Evolutionary conservation across 306 rosid species (phyloP), one percentile per base, ranked within the genome.

Genomic region (Corylus heterophylla): DNA sequence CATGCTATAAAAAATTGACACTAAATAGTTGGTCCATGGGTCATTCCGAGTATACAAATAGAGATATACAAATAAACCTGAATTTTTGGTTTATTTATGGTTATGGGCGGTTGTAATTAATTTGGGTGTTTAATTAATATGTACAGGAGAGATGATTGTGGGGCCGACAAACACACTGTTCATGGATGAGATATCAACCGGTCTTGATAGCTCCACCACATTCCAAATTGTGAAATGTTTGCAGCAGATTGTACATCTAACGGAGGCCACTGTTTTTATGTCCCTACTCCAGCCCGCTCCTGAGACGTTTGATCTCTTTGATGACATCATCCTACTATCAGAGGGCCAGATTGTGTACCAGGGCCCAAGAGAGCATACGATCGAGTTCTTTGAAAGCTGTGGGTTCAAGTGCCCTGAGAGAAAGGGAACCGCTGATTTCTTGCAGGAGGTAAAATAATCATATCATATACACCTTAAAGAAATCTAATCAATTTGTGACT

Each of bases 251-350:
- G 95, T 88, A 0, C 98, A 89, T 70, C 88, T 91, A 1, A 93
- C 91, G 0, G 91, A 93, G 63, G 98, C 86, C 54, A 95, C 99
- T 0, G 79, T 95, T 4, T 83, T 95, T 52, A 90, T 95, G 93
- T 95, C 99, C 5, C 67, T 95, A n/a, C 98, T 95, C 51, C 99
- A 95, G 67, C 99, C 99, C 0, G 97, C 99, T 73, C 99, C 99
- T 0, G 99, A 95, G 90, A 89, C 98, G 2, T 95, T 90, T 2
- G 91, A 95, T 78, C 93, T 95, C 2, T 95, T 95, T 25, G 99
- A 95, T 79, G 99, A 93, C 50, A 87, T 94, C 69, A 20, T 94
- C 54, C 88, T 94, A 3, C 27, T 94, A 72, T 89, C 97, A 0
- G 98, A 93, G 83, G 98, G 98, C 29, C 93, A 88, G 59, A 88